Conservation (phyloP, 768 basidiomycete species). For the Leccinum olivaceopallidum region DNA sequence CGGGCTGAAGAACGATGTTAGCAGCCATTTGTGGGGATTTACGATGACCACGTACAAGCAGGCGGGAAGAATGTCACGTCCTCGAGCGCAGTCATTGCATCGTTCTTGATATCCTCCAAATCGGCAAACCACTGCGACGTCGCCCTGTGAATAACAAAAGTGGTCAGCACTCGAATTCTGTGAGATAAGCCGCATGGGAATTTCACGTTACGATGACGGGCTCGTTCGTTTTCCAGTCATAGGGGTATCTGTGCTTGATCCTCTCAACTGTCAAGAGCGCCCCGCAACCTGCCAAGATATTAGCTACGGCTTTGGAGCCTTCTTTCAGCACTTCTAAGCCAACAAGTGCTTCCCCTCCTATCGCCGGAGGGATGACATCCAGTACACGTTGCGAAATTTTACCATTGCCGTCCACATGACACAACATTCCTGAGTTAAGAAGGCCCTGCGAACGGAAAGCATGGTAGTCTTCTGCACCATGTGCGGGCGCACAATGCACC, state of each 20-base stretch:
- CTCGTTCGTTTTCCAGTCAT: conserved; percentile 94
- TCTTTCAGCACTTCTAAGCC: conserved; percentile 74
- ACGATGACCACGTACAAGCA: conserved; percentile 52
- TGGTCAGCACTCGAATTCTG: conserved; percentile 1
- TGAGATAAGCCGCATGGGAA: background rate
- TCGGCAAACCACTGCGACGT: conserved; percentile 99
- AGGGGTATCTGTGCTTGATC: conserved; percentile 88
- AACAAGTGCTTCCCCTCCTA: conserved; percentile 50
- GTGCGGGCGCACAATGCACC: conserved; percentile 94
- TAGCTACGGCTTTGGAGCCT: conserved; percentile 68
- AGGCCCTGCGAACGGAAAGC: conserved; percentile 62
- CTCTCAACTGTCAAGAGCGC: conserved; percentile 63
- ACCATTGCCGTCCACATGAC: conserved; percentile 82
- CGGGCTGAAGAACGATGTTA: conserved; percentile 52
- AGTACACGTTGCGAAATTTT: conserved; percentile 61
- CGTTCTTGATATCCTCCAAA: conserved; percentile 77
- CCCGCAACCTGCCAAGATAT: conserved; percentile 53
- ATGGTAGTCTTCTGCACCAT: conserved; percentile 90
- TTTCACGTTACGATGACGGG: conserved; percentile 88
- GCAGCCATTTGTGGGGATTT: background rate
- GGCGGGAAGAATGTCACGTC: conserved; percentile 76
- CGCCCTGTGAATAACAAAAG: conserved; percentile 47
- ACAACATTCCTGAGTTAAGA: conserved; percentile 56
- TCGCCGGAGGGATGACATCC: conserved; percentile 42
- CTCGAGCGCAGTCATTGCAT: conserved; percentile 68